Evolutionary conservation across 805 yeast genomes (phyloP), one percentile per base, ranked within the genome.

Genomic region (Kockiozyma suomiensis): DNA sequence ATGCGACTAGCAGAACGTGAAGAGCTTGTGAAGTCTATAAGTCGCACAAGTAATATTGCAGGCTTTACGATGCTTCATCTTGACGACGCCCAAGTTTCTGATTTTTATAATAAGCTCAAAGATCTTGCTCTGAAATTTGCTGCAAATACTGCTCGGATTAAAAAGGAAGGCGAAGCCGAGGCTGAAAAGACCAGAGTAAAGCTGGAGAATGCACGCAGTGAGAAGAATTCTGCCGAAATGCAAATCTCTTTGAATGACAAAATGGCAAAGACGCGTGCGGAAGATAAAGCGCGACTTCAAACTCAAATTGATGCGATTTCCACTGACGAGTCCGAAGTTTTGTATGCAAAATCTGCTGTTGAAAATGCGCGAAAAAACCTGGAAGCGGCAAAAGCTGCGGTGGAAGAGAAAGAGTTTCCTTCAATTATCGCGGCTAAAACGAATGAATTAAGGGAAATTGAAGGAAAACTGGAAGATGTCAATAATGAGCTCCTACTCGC

Each of bases 401-500:
- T 61, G 28, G 64, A 64, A 21, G 19, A 56, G 3, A 48, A 43
- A 8, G 45, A 54, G 13, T 64, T 50, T 56, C 41, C 35, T 2
- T 54, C 19, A 3, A 38, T 47, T 15, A 28, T 37, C 10, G 40
- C 58, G 21, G 47, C 43, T 4, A 48, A 52, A 28, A n/a, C 42
- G 10, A 38, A 30, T 6, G 45, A 41, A 40, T 30, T 64, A n/a
- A 35, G 57, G 17, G 56, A 51, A 6, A 51, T 62, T 1, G 76
- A 73, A 25, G 66, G 54, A 10, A 53, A 63, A 15, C 68, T 85
- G 10, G 94, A 89, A 8, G 77, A 76, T 0, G 67, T 85, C 15
- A 80, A 81, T 57, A 77, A 77, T 17, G 79, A 82, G 21, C 75
- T 88, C 13, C 69, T 81, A 3, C 73, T 75, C 15, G 78, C 82